Conservation (phyloP, 345 rosid genomes). For the Citrus australasica region DNA sequence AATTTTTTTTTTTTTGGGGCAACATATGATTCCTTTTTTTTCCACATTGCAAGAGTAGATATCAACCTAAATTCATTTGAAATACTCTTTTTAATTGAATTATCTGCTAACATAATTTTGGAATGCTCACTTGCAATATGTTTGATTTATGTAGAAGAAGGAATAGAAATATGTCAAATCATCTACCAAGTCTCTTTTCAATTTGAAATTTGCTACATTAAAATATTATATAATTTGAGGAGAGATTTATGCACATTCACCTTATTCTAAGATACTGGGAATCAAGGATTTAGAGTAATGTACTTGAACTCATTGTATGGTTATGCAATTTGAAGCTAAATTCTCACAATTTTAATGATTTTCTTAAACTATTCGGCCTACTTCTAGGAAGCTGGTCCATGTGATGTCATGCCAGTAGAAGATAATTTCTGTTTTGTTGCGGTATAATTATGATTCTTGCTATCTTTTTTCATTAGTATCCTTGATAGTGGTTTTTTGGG, state of each 20-base stretch:
- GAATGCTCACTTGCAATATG: neutral
- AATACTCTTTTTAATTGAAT: neutral
- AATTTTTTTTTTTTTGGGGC: neutral
- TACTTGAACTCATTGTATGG: neutral
- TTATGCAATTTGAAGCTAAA: neutral
- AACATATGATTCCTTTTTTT: neutral
- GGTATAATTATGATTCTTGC: neutral
- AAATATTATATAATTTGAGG: neutral
- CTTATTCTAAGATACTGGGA: neutral
- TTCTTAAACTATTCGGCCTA: neutral
- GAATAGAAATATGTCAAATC: neutral
- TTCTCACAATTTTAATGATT: neutral
- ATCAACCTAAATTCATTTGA: neutral
- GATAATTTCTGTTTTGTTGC: neutral
- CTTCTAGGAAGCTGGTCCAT: neutral
- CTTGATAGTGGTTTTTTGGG: neutral
- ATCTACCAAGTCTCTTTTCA: neutral
- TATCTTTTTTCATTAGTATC: neutral
- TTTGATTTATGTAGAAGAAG: neutral
- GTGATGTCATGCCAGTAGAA: neutral
- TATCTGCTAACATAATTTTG: neutral
- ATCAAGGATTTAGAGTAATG: neutral
- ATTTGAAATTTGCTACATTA: neutral
- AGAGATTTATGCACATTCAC: neutral
- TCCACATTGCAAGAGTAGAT: neutral